These are phyloP conservation scores for Magnaporthiopsis poae DNA, from an alignment of 2,329 filamentous ascomycete genomes.

Conservation along the genomic window DNA sequence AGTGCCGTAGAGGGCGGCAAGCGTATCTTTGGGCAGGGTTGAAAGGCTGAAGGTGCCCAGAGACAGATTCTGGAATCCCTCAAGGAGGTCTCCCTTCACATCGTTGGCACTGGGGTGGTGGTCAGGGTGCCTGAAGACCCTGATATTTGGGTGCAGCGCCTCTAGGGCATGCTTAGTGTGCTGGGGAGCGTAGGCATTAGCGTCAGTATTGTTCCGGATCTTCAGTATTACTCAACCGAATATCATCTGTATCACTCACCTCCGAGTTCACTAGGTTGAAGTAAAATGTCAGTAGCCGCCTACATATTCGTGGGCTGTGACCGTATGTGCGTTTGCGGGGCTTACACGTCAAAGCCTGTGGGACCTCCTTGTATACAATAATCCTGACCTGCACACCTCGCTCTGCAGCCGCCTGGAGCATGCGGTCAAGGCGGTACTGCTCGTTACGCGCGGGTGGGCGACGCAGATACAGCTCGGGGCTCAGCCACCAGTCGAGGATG, in stretches of 20 bases:
- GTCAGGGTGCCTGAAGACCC: conserved; percentile 83
- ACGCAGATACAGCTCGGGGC: conserved; percentile 77
- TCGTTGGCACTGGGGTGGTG: conserved; percentile 67
- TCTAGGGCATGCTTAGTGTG: conserved; percentile 77
- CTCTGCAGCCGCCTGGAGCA: conserved; percentile 73
- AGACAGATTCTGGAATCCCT: conserved; percentile 39
- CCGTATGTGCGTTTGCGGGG: conserved; percentile 17
- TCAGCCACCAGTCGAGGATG: conserved; percentile 87
- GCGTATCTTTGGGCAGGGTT: conserved; percentile 59
- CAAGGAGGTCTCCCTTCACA: conserved; percentile 57
- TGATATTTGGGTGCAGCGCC: conserved; percentile 69
- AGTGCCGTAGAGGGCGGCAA: conserved; percentile 74
- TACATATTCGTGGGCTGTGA: not conserved
- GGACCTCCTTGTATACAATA: conserved; percentile 87
- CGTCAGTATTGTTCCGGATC: not conserved
- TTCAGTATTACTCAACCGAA: not conserved
- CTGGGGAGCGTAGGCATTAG: conserved; percentile 18
- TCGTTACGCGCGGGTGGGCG: conserved; percentile 74
- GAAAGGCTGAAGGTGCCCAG: conserved; percentile 45
- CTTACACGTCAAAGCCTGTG: conserved; percentile 69
- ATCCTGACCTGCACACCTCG: conserved; percentile 75
- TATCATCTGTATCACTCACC: not conserved
- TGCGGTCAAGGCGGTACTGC: conserved; percentile 70
- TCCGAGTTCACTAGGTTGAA: conserved; percentile 10
- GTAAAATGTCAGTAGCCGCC: conserved; percentile 33